Conservation (phyloP, 129 eudicot species). For the Centella asiatica region DNA sequence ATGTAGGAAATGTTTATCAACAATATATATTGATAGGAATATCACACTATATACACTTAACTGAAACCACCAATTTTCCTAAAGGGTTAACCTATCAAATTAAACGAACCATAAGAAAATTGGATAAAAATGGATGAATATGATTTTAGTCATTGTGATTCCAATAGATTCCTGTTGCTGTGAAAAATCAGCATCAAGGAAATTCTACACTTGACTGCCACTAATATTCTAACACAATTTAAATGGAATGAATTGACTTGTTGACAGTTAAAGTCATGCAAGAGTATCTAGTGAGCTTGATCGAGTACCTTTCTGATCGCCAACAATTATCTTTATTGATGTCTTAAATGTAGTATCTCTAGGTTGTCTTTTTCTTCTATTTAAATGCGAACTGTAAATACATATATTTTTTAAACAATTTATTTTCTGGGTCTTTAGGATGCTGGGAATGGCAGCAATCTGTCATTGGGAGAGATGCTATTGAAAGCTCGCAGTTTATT, state of each 20-base stretch:
- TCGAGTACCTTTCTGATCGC: not conserved
- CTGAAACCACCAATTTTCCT: too few species aligned
- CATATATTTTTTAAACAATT: not conserved
- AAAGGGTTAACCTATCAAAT: too few species aligned
- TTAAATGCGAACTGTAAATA: not conserved
- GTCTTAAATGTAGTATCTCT: not conserved
- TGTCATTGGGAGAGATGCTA: slow-evolving; percentile 55
- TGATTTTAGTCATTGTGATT: not conserved
- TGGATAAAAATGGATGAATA: not conserved
- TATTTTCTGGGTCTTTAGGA: slow-evolving; percentile 25
- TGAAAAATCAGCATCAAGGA: not conserved
- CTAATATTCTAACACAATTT: not conserved
- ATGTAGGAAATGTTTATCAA: not conserved
- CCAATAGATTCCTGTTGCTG: not conserved
- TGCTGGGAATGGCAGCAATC: slow-evolving; percentile 30
- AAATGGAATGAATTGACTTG: not conserved
- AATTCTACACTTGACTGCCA: not conserved
- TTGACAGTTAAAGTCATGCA: not conserved
- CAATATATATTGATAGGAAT: too few species aligned
- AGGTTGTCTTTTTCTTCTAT: not conserved
- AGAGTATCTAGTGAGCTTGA: not conserved
- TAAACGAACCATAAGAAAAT: too few species aligned
- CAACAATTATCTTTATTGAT: not conserved
- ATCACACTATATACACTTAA: too few species aligned
- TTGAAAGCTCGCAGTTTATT: slow-evolving; percentile 66